A percentile compares a stretch with the other conserved stretches of the same genome.
phyloP scores from a whole-genome alignment of 2,329 filamentous ascomycete species.

The Gremmenia infestans region DNA sequence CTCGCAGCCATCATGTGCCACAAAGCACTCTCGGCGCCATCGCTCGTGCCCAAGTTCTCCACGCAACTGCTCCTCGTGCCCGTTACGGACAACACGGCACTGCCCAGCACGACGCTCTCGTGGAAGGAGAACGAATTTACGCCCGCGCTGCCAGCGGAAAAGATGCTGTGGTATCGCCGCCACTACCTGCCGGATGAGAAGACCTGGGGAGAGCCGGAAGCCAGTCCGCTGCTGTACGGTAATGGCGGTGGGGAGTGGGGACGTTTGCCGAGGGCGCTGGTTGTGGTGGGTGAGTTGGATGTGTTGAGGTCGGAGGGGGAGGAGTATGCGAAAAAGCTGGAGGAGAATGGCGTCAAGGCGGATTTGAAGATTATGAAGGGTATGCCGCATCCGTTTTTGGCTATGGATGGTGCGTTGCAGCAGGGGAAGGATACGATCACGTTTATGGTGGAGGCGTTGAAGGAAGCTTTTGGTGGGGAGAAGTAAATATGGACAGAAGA shows the following conservation, averaged over 20 bases:
- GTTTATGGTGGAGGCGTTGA: slow-evolving; percentile 23
- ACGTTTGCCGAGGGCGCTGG: slow-evolving; percentile 43
- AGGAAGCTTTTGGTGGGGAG: slow-evolving; percentile 14
- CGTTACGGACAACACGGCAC: slow-evolving; percentile 53
- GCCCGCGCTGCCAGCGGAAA: slow-evolving; percentile 47
- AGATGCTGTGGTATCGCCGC: slow-evolving; percentile 57
- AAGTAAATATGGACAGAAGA: neutral
- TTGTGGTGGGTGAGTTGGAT: slow-evolving; percentile 52
- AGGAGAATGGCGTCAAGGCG: slow-evolving; percentile 41
- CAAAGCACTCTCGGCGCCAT: slow-evolving; percentile 31
- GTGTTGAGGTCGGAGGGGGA: slow-evolving; percentile 51
- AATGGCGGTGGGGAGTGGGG: slow-evolving; percentile 39
- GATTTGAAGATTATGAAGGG: slow-evolving; percentile 47
- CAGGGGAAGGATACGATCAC: slow-evolving; percentile 48
- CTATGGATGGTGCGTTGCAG: slow-evolving; percentile 51
- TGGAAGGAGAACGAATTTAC: slow-evolving; percentile 48
- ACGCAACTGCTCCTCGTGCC: slow-evolving; percentile 53
- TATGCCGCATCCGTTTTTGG: slow-evolving; percentile 54
- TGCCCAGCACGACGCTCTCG: slow-evolving; percentile 38
- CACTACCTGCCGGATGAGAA: slow-evolving; percentile 48
- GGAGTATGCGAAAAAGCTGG: slow-evolving; percentile 45
- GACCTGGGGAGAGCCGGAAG: slow-evolving; percentile 46
- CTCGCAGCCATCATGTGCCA: slow-evolving; percentile 50
- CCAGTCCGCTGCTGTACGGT: slow-evolving; percentile 48
- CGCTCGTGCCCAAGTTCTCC: slow-evolving; percentile 35